Evolutionary conservation across 345 rosid species (phyloP).

Genomic region (Brassica incana): DNA sequence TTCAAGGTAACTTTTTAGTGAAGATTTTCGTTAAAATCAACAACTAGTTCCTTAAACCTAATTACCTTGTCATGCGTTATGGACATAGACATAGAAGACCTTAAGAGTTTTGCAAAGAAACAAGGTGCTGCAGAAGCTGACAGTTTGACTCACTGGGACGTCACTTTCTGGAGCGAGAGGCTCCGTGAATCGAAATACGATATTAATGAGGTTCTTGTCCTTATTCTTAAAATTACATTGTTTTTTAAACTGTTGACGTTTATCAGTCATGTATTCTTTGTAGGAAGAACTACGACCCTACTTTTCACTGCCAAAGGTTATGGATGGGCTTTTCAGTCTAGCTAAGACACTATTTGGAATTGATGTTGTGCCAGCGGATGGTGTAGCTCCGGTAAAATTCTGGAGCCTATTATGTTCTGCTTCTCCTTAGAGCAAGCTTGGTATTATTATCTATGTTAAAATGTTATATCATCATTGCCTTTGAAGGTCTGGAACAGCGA

Average conservation of each 20-base stretch:
- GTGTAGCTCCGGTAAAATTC: constrained; percentile 75
- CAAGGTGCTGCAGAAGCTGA: constrained; percentile 83
- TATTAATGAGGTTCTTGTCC: constrained; percentile 78
- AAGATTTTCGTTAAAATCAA: background rate
- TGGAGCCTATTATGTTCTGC: constrained; percentile 12
- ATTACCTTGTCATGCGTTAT: background rate
- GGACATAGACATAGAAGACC: constrained; percentile 75
- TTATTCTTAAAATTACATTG: constrained; percentile 1
- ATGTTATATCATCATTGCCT: constrained; percentile 26
- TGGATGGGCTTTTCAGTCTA: constrained; percentile 81
- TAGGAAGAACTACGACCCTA: constrained; percentile 94
- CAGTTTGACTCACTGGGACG: constrained; percentile 85
- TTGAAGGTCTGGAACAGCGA: constrained; percentile 87
- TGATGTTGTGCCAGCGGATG: constrained; percentile 78
- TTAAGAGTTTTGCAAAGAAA: constrained; percentile 66
- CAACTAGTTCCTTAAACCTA: background rate
- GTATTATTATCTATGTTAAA: constrained; percentile 13
- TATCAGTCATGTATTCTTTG: constrained; percentile 5
- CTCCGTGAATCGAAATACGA: constrained; percentile 92
- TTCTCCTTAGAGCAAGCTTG: background rate
- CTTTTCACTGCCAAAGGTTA: constrained; percentile 89
- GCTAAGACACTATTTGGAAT: constrained; percentile 73
- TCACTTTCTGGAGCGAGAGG: constrained; percentile 92
- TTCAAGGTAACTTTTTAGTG: constrained; percentile 57
- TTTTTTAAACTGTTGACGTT: constrained; percentile 6